phyloP scores from a whole-genome alignment of 176 grass and related monocot genomes.

The Cenchrus fungigraminus region DNA sequence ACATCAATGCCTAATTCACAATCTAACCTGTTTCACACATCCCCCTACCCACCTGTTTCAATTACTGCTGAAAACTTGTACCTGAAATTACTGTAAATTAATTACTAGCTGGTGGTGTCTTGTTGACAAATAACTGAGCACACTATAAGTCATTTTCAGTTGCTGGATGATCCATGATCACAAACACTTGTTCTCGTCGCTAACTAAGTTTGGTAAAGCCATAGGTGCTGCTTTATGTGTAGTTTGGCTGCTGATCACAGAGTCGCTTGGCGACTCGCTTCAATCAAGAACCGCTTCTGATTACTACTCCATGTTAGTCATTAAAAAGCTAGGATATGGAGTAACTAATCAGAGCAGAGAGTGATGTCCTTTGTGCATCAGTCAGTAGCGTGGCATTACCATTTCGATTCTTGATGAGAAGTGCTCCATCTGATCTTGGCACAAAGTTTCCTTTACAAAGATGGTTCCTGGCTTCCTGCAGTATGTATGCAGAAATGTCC shows the following conservation, averaged over 20 bases:
- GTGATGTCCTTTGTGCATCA: constrained; percentile 27
- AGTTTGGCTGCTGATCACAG: neutral
- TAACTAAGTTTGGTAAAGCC: neutral
- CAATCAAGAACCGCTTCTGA: neutral
- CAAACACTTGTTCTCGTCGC: too few species aligned
- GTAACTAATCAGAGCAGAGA: too few species aligned
- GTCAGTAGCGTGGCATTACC: neutral
- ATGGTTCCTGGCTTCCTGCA: neutral
- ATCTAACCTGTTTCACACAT: too few species aligned
- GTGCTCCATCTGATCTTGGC: neutral
- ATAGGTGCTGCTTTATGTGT: neutral
- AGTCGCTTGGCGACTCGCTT: too few species aligned
- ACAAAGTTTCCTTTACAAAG: neutral
- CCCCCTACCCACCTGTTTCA: too few species aligned
- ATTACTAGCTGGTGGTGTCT: neutral
- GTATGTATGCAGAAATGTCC: neutral
- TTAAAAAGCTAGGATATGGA: too few species aligned
- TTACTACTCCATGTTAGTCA: too few species aligned
- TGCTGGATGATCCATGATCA: neutral
- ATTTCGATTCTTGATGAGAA: neutral
- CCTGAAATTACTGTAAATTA: neutral
- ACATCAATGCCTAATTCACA: too few species aligned
- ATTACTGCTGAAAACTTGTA: too few species aligned
- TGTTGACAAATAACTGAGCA: neutral
- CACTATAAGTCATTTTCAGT: neutral